Percentiles rank a stretch among this genome's conserved stretches.
phyloP scores from a whole-genome alignment of 257 asterid species.

The Handroanthus guayacan region DNA sequence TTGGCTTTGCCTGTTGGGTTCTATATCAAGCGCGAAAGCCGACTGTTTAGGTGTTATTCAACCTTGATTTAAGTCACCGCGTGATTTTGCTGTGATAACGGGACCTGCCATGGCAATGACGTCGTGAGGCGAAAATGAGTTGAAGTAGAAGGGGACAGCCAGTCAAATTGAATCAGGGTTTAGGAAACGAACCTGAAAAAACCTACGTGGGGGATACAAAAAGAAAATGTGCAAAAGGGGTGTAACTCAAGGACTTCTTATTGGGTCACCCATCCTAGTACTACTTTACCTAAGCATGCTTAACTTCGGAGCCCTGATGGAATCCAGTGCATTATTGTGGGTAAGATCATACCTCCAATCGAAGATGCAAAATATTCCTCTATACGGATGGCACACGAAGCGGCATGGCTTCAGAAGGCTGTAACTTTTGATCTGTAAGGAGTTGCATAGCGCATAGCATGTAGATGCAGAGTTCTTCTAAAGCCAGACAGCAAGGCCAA shows the following conservation, averaged over 20 bases:
- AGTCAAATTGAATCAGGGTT: neutral
- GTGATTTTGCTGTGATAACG: too few relatives aligned
- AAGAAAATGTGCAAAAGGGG: neutral
- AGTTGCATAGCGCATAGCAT: too few relatives aligned
- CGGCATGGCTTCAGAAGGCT: neutral
- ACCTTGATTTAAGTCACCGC: too few relatives aligned
- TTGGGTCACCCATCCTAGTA: neutral
- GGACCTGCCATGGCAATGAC: too few relatives aligned
- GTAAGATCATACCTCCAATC: neutral
- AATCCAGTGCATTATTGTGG: neutral
- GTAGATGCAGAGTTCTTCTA: too few relatives aligned
- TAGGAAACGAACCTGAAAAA: too few relatives aligned
- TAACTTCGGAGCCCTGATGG: neutral
- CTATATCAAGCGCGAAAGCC: too few relatives aligned
- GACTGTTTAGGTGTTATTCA: too few relatives aligned
- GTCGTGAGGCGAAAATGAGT: too few relatives aligned
- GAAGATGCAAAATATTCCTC: neutral
- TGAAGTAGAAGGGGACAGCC: neutral
- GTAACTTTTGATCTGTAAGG: neutral
- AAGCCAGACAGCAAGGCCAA: too few relatives aligned
- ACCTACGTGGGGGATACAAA: neutral
- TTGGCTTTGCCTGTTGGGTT: too few relatives aligned
- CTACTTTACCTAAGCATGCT: neutral
- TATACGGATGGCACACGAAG: neutral
- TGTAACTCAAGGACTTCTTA: neutral